Conservation (phyloP, 441 rosid genomes). For the Croton setiger region DNA sequence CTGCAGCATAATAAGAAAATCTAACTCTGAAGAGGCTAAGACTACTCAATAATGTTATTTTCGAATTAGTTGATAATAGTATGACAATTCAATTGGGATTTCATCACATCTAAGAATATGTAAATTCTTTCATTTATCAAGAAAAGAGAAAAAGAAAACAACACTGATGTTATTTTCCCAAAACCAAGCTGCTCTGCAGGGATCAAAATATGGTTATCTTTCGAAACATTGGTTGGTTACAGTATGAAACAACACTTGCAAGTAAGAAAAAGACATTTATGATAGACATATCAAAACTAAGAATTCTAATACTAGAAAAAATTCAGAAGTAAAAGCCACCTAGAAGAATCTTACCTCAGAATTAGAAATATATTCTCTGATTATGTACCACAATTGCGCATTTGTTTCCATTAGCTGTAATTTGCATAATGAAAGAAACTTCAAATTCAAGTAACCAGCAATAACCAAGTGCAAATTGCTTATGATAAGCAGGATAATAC, state of each 20-base stretch:
- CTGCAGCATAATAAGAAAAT: not conserved
- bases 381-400: constrained; percentile 95
- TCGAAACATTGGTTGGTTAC: too few relatives aligned
- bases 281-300: constrained; percentile 2
- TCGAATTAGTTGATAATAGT: not conserved
- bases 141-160: not conserved
- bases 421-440: constrained; percentile 20
- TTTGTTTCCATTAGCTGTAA: constrained; percentile 96
- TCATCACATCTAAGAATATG: not conserved
- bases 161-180: too few relatives aligned
- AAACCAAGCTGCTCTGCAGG: too few relatives aligned
- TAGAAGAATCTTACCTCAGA: constrained; percentile 62
- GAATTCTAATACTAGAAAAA: not conserved
- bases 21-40: too few relatives aligned
- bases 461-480: constrained; percentile 21
- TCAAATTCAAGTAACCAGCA: constrained; percentile 16
- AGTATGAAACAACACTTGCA: constrained; percentile 1
- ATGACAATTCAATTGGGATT: not conserved
- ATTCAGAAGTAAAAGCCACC: constrained; percentile 7
- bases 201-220: too few relatives aligned
- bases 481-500: constrained; percentile 38
- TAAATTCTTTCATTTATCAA: not conserved
- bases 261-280: not conserved
- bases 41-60: not conserved
- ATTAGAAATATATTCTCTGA: constrained; percentile 92